phyloP scores from a whole-genome alignment of 108 stramenopile species.

The Discostella pseudostelligera region DNA sequence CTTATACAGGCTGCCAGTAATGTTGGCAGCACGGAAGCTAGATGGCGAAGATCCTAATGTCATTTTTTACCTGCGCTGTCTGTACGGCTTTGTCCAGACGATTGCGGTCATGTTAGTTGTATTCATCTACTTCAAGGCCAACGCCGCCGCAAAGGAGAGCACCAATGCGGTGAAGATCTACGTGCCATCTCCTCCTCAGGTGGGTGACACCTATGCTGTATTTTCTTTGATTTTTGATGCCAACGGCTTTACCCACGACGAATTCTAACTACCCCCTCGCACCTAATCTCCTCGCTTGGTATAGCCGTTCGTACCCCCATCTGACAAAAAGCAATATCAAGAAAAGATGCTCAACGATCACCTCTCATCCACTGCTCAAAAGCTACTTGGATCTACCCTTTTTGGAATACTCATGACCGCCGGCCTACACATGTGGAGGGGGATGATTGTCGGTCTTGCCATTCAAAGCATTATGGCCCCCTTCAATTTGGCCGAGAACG shows the following conservation, averaged over 20 bases:
- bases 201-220: too few species aligned
- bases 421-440: conserved; percentile 83
- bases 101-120: conserved; percentile 56
- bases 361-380: conserved; percentile 49
- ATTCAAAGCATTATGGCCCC: conserved; percentile 88
- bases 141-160: conserved; percentile 24
- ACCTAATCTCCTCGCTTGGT: conserved; percentile 2
- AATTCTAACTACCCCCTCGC: background rate
- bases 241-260: conserved; percentile 1
- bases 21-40: conserved; percentile 84
- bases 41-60: conserved; percentile 84
- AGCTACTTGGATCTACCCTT: conserved; percentile 65
- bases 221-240: background rate
- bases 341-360: conserved; percentile 55
- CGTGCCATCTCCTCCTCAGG: conserved; percentile 78
- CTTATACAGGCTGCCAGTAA: conserved; percentile 73
- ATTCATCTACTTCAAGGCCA: conserved; percentile 65
- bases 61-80: conserved; percentile 66
- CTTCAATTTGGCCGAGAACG: conserved; percentile 73
- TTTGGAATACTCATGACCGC: conserved; percentile 80
- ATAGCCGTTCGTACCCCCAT: conserved; percentile 78
- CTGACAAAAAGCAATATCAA: conserved; percentile 79
- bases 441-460: conserved; percentile 86
- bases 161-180: conserved; percentile 56
- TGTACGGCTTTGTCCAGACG: conserved; percentile 68